A percentile compares a stretch with the other conserved stretches of the same genome.
Evolutionary conservation across 139 green algal species (phyloP).

Genomic region (Prasinococcaceae sp.): DNA sequence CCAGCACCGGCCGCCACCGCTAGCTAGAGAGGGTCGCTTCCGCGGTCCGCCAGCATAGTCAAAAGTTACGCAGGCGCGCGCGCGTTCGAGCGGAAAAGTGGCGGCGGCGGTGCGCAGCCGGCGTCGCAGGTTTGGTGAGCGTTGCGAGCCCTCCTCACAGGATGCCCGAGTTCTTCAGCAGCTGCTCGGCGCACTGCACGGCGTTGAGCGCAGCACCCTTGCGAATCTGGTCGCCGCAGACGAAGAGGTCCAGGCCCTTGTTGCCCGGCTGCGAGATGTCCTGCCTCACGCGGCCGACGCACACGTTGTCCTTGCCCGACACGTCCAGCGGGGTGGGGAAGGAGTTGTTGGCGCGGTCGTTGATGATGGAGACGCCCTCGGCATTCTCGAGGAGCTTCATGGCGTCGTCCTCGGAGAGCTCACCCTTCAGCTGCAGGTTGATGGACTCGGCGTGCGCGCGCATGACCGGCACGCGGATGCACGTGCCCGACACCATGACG

Average conservation of each 20-base stretch:
- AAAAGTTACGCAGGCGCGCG: no score
- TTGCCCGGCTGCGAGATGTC: constrained; percentile 77
- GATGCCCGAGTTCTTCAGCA: no score
- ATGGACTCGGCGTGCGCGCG: constrained; percentile 93
- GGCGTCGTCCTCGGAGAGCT: constrained; percentile 41
- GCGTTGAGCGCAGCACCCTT: constrained; percentile 96
- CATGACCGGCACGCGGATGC: constrained; percentile 97
- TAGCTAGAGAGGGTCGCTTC: no score
- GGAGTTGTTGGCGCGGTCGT: constrained; percentile 73
- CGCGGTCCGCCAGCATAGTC: no score
- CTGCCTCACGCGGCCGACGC: constrained; percentile 71
- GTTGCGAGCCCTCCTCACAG: no score
- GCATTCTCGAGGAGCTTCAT: constrained; percentile 47
- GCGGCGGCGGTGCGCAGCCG: no score
- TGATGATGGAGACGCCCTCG: constrained; percentile 77
- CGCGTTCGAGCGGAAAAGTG: no score
- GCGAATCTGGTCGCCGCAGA: constrained; percentile 96
- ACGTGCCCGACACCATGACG: constrained; percentile 72
- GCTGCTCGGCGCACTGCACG: constrained; percentile 90
- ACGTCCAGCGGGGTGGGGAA: constrained; percentile 92
- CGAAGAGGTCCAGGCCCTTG: constrained; percentile 86
- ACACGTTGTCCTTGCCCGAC: constrained; percentile 75
- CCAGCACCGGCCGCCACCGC: no score
- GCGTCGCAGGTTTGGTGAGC: no score
- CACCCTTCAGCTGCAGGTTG: constrained; percentile 82